Base-by-base conservation (phyloP, 305 asterid genomes). In the Solanum hybrid region DNA sequence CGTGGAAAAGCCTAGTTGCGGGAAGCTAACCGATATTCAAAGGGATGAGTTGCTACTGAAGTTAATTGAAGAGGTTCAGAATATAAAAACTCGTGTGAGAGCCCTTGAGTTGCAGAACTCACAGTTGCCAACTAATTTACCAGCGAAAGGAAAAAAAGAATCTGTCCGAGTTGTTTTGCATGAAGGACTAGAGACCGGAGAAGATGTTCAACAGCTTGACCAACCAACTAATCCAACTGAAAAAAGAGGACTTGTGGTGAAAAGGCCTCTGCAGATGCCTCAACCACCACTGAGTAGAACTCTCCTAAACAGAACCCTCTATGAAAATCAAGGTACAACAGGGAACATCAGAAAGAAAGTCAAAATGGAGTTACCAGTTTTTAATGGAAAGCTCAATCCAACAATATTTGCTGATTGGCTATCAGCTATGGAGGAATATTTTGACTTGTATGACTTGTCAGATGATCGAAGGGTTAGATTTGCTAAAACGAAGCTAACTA, bases 1-100 rank as follows among this genome's bases (percentile, higher is more conserved):
- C 1, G 46, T 56, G 88, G 88, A 60, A 85, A 56, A 10, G 12
- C 76, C 76, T 32, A 20, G 46, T 10, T 34, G 42, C 6, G 8
- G 42, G 32, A 85, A 85, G 42, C 88, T 51, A 56, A 56, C 77
- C 24, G 14, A 56, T 56, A 85, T 35, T 56, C 76, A 85, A 20
- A 32, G 88, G 88, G 88, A 56, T 60, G 88, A 85, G 88, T 56
- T 85, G 88, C 88, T 85, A 32, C 46, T 85, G 88, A 64, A 85
- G 46, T 56, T 85, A 85, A 17, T n/a, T 56, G 88, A 56, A 56
- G 76, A 85, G 24, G 51, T 85, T 85, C 76, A 85, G 46, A 56
- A 32, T 60, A n/a, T 85, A 85, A 85, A 85, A 85, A 13, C 78
- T 85, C 56, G 35, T 85, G 88, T n/a, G 78, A n/a, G 78, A 60